These are phyloP conservation scores for Brasenia schreberi DNA, from an alignment of 164 flowering plant species.

Conservation along the genomic window DNA sequence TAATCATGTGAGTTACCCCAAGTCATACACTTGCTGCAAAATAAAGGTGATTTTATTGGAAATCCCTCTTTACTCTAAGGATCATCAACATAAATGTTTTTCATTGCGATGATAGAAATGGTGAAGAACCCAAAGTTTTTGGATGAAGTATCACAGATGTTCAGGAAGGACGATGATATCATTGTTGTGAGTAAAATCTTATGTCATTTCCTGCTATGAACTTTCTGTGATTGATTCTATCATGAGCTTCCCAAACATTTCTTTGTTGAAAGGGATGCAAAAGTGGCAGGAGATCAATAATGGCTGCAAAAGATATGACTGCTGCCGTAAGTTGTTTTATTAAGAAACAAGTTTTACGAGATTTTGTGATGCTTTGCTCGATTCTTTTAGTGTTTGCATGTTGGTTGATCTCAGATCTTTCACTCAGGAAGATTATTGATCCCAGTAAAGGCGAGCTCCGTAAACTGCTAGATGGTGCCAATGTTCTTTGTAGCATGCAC, in stretches of 20 bases:
- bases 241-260: not conserved
- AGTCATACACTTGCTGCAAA: too few relatives aligned
- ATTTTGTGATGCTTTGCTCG: too few relatives aligned
- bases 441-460: too few relatives aligned
- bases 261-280: conserved; percentile 61
- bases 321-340: conserved; percentile 47
- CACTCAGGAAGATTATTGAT: too few relatives aligned
- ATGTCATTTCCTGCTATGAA: not conserved
- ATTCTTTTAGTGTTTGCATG: too few relatives aligned
- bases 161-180: conserved; percentile 66
- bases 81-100: not conserved
- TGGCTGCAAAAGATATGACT: conserved; percentile 75
- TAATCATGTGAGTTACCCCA: too few relatives aligned
- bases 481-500: too few relatives aligned
- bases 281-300: conserved; percentile 66
- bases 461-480: too few relatives aligned
- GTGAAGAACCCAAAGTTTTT: conserved; percentile 60
- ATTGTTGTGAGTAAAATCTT: conserved; percentile 43
- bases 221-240: not conserved
- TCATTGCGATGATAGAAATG: conserved; percentile 41
- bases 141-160: conserved; percentile 39
- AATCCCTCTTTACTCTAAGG: too few relatives aligned
- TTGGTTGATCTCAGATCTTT: too few relatives aligned
- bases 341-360: too few relatives aligned
- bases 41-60: too few relatives aligned